Percentiles rank a stretch among this genome's conserved stretches.
These are phyloP conservation scores for Apiospora hydei DNA, from an alignment of 2,329 filamentous ascomycete genomes.

Conservation along the genomic window DNA sequence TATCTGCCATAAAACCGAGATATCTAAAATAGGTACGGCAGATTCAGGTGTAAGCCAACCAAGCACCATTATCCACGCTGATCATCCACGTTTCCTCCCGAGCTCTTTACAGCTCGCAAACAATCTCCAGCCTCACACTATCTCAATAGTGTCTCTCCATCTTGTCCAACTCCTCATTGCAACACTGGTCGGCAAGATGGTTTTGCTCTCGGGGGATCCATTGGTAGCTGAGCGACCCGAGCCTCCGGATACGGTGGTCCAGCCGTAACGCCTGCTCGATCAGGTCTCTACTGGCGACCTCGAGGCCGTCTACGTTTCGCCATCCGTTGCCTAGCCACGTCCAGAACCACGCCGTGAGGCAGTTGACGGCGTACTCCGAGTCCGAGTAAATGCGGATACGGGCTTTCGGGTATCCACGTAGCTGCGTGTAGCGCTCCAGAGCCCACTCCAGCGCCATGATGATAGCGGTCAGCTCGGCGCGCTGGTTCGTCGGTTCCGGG, in stretches of 20 bases:
- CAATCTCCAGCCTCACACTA: too few relatives aligned
- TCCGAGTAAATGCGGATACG: conserved; percentile 44
- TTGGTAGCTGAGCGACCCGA: conserved; percentile 41
- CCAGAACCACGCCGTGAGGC: conserved; percentile 42
- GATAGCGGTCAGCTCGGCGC: conserved; percentile 45
- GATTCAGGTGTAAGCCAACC: background rate
- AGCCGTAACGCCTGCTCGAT: conserved; percentile 40
- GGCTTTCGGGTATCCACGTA: conserved; percentile 33
- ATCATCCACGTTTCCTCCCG: background rate
- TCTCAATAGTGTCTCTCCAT: background rate
- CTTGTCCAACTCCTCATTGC: conserved; percentile 42
- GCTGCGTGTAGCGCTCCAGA: conserved; percentile 39
- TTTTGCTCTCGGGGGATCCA: conserved; percentile 46
- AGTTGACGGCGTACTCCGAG: conserved; percentile 45
- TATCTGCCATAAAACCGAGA: background rate
- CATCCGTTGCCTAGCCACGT: conserved; percentile 45
- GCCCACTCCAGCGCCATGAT: conserved; percentile 58
- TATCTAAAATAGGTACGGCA: too few relatives aligned
- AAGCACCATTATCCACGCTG: too few relatives aligned
- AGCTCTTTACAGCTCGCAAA: background rate
- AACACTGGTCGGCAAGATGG: conserved; percentile 39
- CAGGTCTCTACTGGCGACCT: conserved; percentile 46
- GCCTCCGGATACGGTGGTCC: conserved; percentile 34
- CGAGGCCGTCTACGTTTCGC: conserved; percentile 37
- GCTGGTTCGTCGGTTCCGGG: conserved; percentile 41